Evolutionary conservation across 495 filamentous ascomycete genomes (phyloP), one percentile per base, ranked within the genome.

Genomic region (Bacidia rubella): DNA sequence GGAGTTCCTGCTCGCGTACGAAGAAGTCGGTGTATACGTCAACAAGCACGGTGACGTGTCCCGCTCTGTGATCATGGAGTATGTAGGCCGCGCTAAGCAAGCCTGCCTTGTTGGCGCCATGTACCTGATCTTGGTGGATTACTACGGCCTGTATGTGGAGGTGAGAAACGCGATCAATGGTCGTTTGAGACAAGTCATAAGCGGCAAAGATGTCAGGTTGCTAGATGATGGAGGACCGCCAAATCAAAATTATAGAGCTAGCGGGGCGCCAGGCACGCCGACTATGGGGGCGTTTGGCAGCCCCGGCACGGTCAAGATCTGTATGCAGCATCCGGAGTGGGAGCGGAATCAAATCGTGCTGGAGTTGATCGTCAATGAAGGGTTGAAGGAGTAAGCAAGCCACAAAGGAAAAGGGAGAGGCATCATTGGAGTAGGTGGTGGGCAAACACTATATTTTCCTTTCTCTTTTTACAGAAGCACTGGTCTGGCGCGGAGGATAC

Each of bases 31-130:
- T 20, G 87, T 97, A 1, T 99, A 97, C 57, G 87, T 95, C 65
- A 94, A 97, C 69, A 95, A 97, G 66, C 89, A 96, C 64, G 93
- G 92, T 55, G 92, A 97, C 52, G 86, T 99, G 17, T 87, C 80
- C 32, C 81, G 92, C 43, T 83, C 80, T 32, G 87, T 97, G 52
- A 86, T 99, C 53, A 93, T 97, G 87, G 87, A 96, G 60, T 97
- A 96, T 66, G 89, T 95, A 2, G 93, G 93, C 51, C 87, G 83
- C 59, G 86, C 87, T 21, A 81, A 84, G 62, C 82, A 82, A 49
- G 92, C 90, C 9, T 89, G 86, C 52, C 78, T 97, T 63, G 87
- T 89, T 54, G 86, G 84, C 15, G 49, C 48, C 29, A 71, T 67
- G 47, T 76, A 74, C 59, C 76, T 87, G 23, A 86, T 90, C 42